Base-by-base conservation (phyloP, 1,284 basidiomycete genomes). In the Papiliotrema laurentii region DNA sequence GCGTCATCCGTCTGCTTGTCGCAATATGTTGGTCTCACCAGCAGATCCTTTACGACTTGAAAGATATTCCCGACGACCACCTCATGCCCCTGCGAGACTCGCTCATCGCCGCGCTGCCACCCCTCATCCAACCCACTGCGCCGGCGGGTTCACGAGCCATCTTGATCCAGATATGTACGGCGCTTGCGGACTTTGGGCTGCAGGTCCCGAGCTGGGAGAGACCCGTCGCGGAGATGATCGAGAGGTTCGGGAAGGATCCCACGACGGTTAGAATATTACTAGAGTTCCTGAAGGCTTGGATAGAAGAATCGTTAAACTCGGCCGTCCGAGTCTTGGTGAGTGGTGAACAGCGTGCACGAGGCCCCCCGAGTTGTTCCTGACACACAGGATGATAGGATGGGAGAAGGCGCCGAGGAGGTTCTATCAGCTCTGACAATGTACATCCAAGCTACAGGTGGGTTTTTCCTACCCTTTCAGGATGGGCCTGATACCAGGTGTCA, bases 41-140 rank as follows among this genome's bases (percentile, higher is more conserved):
- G 10, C 31, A 97, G 93, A 90, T 97, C 61, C 90, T 86, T 7
- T 98, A 93, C 73, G 96, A 98, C 79, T 83, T 99, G 41, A 76
- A 86, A 48, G 89, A 97, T 80, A 83, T 99, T 34, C 83, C 88
- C 55, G 67, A 77, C 11, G 76, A 80, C 40, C 82, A 90, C 55
- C 77, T 87, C 3, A 77, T 85, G n/a, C 79, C 85, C 6, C 78
- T 98, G 39, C 83, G 91, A 43, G 90, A 97, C 71, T 94, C 90
- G 1, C 78, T 99, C 48, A 70, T 97, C 51, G 74, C 83, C 22
- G 87, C 89, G 2, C 76, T 99, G 63, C 83, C 73, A 69, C 76
- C 72, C 6, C 73, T 76, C 53, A 83, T 86, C 61, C 79, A 57
- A 34, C 69, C 73, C 3, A 46, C 56, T 7, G 68, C 72, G 0